Conservation (phyloP, 371 early-diverging fungal genomes). For the Parasitella parasitica region DNA sequence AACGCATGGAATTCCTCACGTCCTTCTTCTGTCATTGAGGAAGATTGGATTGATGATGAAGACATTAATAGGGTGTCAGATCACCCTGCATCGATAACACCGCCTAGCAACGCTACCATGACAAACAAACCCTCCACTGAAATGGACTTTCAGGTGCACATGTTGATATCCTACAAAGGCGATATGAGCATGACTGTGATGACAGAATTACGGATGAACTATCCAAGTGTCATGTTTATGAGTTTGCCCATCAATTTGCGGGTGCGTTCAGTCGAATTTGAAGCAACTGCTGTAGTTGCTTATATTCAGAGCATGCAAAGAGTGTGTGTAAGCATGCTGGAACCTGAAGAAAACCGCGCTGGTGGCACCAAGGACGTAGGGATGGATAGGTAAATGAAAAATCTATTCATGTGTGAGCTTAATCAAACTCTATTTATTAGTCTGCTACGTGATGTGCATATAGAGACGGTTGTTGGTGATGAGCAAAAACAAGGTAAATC, state of each 20-base stretch:
- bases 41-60: constrained; percentile 55
- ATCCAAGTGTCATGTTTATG: constrained; percentile 90
- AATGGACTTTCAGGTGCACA: constrained; percentile 78
- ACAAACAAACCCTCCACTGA: constrained; percentile 23
- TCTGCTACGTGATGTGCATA: constrained; percentile 71
- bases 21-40: constrained; percentile 19
- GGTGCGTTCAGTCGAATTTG: constrained; percentile 82
- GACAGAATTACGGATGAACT: constrained; percentile 89
- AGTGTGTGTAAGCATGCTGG: constrained; percentile 88
- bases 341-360: constrained; percentile 57
- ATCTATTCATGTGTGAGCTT: not conserved
- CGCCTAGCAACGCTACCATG: not conserved
- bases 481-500: constrained; percentile 78
- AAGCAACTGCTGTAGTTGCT: constrained; percentile 85
- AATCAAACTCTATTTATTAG: constrained; percentile 26
- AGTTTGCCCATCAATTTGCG: constrained; percentile 83
- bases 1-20: constrained; percentile 17
- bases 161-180: constrained; percentile 78
- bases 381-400: constrained; percentile 33
- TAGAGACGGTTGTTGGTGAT: constrained; percentile 91
- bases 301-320: constrained; percentile 72
- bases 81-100: constrained; percentile 6
- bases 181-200: constrained; percentile 82
- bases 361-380: constrained; percentile 21
- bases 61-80: constrained; percentile 19